Evolutionary conservation across 805 yeast genomes (phyloP).

Genomic region (Komagataella pastoris): DNA sequence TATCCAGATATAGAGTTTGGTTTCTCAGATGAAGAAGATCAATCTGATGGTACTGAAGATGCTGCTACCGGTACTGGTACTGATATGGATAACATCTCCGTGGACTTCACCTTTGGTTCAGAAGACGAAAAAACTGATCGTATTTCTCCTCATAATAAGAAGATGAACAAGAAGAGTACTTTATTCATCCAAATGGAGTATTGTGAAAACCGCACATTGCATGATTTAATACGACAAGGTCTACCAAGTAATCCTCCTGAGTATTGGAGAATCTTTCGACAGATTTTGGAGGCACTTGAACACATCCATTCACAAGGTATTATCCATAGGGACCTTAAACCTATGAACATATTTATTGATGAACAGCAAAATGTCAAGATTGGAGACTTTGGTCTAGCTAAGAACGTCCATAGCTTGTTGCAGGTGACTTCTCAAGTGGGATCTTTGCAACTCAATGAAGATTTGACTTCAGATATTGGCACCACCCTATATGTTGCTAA

Average conservation of each 20-base stretch:
- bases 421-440: constrained; percentile 5
- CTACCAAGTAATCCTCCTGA: constrained; percentile 59
- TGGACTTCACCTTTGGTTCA: constrained; percentile 1
- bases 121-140: constrained; percentile 1
- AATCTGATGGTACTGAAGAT: constrained; percentile 10
- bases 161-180: constrained; percentile 38
- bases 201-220: constrained; percentile 86
- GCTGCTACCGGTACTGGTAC: constrained; percentile 13
- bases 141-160: not conserved
- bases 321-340: constrained; percentile 90
- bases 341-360: constrained; percentile 92
- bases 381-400: constrained; percentile 96
- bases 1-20: constrained; percentile 45
- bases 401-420: constrained; percentile 52
- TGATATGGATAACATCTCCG: constrained; percentile 9
- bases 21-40: constrained; percentile 14
- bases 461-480: constrained; percentile 86
- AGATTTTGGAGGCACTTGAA: constrained; percentile 76
- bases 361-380: constrained; percentile 78
- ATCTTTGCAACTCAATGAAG: constrained; percentile 32
- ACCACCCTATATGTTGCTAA: constrained; percentile 88
- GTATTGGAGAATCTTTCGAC: constrained; percentile 84
- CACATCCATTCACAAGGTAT: constrained; percentile 91
- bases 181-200: constrained; percentile 97
- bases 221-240: constrained; percentile 71